Percentiles rank a stretch among this genome's conserved stretches.
These are phyloP conservation scores for Danielia reshetovae DNA, from an alignment of 805 yeast genomes.

Conservation along the genomic window DNA sequence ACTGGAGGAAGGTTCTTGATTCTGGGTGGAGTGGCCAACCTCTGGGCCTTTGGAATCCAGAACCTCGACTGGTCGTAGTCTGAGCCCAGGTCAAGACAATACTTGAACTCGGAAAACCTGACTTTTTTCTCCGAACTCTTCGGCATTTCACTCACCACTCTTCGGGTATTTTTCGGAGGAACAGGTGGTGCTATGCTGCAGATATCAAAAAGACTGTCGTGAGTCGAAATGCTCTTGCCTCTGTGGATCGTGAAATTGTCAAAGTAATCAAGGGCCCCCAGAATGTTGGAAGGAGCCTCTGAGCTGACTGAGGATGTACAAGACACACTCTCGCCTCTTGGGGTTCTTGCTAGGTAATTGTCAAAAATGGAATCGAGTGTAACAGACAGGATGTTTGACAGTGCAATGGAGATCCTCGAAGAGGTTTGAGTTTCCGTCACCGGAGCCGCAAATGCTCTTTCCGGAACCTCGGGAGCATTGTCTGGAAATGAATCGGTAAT, in stretches of 20 bases:
- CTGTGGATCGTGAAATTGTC: not conserved
- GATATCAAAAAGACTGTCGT: constrained; percentile 1
- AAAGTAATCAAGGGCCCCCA: not conserved
- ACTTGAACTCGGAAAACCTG: constrained; percentile 1
- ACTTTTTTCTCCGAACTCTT: not conserved
- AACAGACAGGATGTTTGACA: too few species aligned
- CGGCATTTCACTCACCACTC: not conserved
- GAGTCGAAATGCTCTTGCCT: not conserved
- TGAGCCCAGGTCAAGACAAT: constrained; percentile 15
- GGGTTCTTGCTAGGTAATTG: not conserved
- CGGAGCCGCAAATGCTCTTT: too few species aligned
- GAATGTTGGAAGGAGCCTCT: not conserved
- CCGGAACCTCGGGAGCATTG: too few species aligned
- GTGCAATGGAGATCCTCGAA: too few species aligned
- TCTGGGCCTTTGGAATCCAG: constrained; percentile 12
- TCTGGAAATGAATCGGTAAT: too few species aligned
- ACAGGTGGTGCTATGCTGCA: constrained; percentile 10
- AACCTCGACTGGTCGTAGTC: constrained; percentile 18
- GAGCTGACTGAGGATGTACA: not conserved
- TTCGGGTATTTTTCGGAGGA: constrained; percentile 3
- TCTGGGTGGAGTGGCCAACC: not conserved
- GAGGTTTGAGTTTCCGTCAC: too few species aligned
- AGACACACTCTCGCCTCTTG: not conserved
- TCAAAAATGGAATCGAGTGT: not conserved
- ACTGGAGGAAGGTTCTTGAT: not conserved